phyloP scores from a whole-genome alignment of 2,329 filamentous ascomycete genomes.

The Penicillium sp. region DNA sequence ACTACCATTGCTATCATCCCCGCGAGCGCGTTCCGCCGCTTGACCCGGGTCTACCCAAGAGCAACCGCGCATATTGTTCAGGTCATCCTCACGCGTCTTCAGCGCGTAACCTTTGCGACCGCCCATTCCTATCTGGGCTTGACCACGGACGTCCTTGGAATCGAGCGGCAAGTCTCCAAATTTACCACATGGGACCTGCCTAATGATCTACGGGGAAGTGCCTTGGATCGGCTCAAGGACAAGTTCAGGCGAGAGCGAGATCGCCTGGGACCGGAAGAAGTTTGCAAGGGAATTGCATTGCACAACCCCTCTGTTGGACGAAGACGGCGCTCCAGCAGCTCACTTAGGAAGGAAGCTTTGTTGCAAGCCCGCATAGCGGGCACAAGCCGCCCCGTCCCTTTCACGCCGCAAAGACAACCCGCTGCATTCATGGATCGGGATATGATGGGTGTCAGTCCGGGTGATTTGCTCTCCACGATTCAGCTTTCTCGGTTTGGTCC shows the following conservation, averaged over 20 bases:
- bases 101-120: constrained; percentile 90
- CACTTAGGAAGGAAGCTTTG: constrained; percentile 76
- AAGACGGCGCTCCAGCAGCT: constrained; percentile 71
- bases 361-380: constrained; percentile 64
- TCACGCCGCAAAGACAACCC: constrained; percentile 18
- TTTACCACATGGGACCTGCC: constrained; percentile 91
- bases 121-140: constrained; percentile 93
- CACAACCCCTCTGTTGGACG: constrained; percentile 74
- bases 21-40: constrained; percentile 86
- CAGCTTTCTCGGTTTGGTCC: constrained; percentile 67
- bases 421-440: constrained; percentile 34
- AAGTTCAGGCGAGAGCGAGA: constrained; percentile 88
- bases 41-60: constrained; percentile 93
- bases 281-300: constrained; percentile 88
- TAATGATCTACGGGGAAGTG: constrained; percentile 82
- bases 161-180: constrained; percentile 89
- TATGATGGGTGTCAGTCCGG: constrained; percentile 61
- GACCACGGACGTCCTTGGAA: constrained; percentile 86
- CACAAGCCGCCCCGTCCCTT: constrained; percentile 38
- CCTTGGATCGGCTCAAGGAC: constrained; percentile 81
- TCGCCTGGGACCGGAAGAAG: constrained; percentile 76
- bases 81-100: constrained; percentile 90
- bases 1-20: constrained; percentile 99
- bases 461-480: constrained; percentile 78
- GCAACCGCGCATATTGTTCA: constrained; percentile 97